These are phyloP conservation scores for Novymonas esmeraldas DNA, from an alignment of 208 protist species.

Conservation along the genomic window DNA sequence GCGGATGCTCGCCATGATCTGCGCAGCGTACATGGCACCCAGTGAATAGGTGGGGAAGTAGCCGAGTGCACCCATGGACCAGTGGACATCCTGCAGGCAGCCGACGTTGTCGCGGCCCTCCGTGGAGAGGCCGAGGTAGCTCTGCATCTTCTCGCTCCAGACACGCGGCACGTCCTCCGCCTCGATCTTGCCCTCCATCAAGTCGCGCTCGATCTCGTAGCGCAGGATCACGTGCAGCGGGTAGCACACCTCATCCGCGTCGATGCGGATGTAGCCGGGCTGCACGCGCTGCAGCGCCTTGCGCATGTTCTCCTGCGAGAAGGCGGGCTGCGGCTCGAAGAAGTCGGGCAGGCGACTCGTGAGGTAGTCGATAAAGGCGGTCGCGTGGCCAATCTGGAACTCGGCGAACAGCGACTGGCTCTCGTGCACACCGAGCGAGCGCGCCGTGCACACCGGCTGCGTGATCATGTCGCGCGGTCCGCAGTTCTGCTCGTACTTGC, in stretches of 20 bases:
- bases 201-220: constrained; percentile 87
- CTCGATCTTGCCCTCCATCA: constrained; percentile 82
- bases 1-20: constrained; percentile 74
- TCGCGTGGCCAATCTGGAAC: constrained; percentile 63
- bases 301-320: constrained; percentile 56
- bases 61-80: constrained; percentile 68
- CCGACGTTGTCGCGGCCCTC: constrained; percentile 70
- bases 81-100: constrained; percentile 92
- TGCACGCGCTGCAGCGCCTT: constrained; percentile 50
- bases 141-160: constrained; percentile 90
- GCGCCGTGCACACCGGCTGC: constrained; percentile 67
- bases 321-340: constrained; percentile 59
- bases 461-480: constrained; percentile 59
- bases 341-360: constrained; percentile 43
- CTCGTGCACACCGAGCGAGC: constrained; percentile 88
- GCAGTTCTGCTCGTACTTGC: constrained; percentile 89
- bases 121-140: constrained; percentile 84
- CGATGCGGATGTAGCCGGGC: constrained; percentile 80
- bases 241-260: constrained; percentile 92
- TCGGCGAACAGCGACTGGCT: constrained; percentile 92
- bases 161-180: constrained; percentile 78
- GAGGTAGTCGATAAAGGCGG: constrained; percentile 63
- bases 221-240: constrained; percentile 90
- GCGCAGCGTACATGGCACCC: constrained; percentile 84
- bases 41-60: constrained; percentile 92